A percentile compares a stretch with the other conserved stretches of the same genome.
These are phyloP conservation scores for Pseudonitzschia delicatissima DNA, from an alignment of 108 stramenopile species.

Conservation along the genomic window DNA sequence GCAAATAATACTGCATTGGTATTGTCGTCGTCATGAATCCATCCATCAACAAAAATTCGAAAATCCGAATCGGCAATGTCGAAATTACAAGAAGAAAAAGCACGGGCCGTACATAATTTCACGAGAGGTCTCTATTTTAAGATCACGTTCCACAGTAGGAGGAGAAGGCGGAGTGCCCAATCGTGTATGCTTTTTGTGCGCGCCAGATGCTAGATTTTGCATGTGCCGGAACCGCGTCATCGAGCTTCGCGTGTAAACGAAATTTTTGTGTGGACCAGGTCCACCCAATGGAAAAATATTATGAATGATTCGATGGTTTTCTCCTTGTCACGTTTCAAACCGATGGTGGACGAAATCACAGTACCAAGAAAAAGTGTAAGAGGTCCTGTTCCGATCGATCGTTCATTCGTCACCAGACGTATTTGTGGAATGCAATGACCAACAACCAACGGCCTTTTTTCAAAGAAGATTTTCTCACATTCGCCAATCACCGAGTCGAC, in stretches of 20 bases:
- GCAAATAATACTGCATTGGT: not conserved
- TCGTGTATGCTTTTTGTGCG: too few species aligned
- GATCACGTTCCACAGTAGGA: not conserved
- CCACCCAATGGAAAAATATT: not conserved
- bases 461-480: not conserved
- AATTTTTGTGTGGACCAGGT: not conserved
- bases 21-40: not conserved
- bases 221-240: not conserved
- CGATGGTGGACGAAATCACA: not conserved
- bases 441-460: not conserved
- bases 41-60: not conserved
- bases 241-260: not conserved
- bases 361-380: not conserved
- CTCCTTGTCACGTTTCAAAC: constrained; percentile 1
- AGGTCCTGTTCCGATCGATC: not conserved
- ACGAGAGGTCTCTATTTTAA: too few species aligned
- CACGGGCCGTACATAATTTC: too few species aligned
- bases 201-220: not conserved
- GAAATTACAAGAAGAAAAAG: too few species aligned
- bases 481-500: not conserved
- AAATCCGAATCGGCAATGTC: not conserved
- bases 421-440: not conserved
- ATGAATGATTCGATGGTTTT: too few species aligned
- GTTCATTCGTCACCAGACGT: not conserved
- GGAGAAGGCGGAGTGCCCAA: too few species aligned